Percentiles rank a stretch among this genome's conserved stretches.
Conservation (phyloP, 345 rosid species). For the Populus simonii region DNA sequence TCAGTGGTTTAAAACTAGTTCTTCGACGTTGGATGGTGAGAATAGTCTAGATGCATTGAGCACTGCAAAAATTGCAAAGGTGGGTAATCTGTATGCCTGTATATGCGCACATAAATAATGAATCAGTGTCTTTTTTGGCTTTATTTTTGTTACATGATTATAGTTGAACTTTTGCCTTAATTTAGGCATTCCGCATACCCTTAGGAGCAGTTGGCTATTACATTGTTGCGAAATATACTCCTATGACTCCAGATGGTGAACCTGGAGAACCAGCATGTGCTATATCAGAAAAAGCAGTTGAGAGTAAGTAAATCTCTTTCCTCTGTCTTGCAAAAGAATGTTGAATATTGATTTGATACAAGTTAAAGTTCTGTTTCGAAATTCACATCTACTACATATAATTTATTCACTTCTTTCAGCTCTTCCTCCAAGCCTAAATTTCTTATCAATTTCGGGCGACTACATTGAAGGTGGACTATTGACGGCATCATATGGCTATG, state of each 20-base stretch:
- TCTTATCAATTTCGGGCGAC: constrained; percentile 90
- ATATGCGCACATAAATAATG: constrained; percentile 3
- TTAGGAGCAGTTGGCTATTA: constrained; percentile 86
- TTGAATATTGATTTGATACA: neutral
- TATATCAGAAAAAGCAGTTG: constrained; percentile 67
- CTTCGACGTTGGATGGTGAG: constrained; percentile 49
- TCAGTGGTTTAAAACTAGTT: constrained; percentile 84
- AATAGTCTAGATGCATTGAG: constrained; percentile 77
- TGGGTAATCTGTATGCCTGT: constrained; percentile 15
- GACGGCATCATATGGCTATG: constrained; percentile 94
- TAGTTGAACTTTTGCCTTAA: constrained; percentile 24
- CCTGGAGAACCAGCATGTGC: constrained; percentile 80
- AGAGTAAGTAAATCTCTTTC: constrained; percentile 52
- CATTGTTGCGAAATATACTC: constrained; percentile 80
- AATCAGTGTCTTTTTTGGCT: neutral
- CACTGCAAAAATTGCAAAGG: constrained; percentile 89
- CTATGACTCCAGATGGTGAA: constrained; percentile 82
- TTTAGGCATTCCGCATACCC: constrained; percentile 89
- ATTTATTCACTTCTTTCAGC: constrained; percentile 45
- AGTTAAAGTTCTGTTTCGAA: neutral
- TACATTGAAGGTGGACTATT: constrained; percentile 71
- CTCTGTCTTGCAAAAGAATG: constrained; percentile 1
- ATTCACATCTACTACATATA: constrained; percentile 8
- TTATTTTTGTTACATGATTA: constrained; percentile 14
- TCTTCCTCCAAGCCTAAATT: constrained; percentile 94